Conservation (phyloP, 2,329 filamentous ascomycete genomes). For the Alternaria dauci region DNA sequence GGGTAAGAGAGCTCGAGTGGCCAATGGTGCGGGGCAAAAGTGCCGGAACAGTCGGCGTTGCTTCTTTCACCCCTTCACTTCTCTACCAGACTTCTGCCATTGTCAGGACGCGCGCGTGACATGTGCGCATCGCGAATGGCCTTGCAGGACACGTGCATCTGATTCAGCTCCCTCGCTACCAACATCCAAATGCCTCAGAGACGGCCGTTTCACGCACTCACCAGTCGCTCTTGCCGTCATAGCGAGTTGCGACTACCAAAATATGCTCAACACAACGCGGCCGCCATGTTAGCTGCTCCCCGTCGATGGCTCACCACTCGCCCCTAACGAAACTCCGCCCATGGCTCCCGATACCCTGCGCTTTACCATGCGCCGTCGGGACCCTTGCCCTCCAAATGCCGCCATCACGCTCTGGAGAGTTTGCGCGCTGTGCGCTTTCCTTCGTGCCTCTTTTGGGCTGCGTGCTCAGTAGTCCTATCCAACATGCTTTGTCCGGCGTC, state of each 20-base stretch:
- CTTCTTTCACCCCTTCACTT: background rate
- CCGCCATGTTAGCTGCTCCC: conserved; percentile 8
- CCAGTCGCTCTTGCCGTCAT: conserved; percentile 16
- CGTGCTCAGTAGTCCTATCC: conserved; percentile 20
- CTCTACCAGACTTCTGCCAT: background rate
- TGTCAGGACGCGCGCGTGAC: background rate
- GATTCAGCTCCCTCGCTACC: background rate
- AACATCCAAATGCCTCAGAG: background rate
- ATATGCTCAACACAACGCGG: conserved; percentile 15
- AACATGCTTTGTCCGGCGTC: conserved; percentile 19
- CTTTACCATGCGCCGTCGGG: conserved; percentile 25
- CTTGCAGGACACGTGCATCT: background rate
- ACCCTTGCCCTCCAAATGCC: conserved; percentile 29
- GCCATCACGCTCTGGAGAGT: conserved; percentile 8
- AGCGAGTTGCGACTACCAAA: conserved; percentile 20
- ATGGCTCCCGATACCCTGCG: conserved; percentile 21
- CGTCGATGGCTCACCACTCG: conserved; percentile 11
- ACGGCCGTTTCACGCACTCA: background rate
- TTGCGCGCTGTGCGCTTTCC: conserved; percentile 35
- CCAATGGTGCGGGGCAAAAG: conserved; percentile 22
- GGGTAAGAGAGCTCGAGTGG: conserved; percentile 12
- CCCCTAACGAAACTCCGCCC: conserved; percentile 9
- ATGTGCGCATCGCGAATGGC: background rate
- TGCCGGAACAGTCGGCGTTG: conserved; percentile 6
- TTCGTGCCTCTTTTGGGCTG: conserved; percentile 19